Percentiles rank a stretch among this genome's conserved stretches.
These are phyloP conservation scores for Pseudogymnoascus sp. DNA, from an alignment of 2,329 filamentous ascomycete species.

Conservation along the genomic window DNA sequence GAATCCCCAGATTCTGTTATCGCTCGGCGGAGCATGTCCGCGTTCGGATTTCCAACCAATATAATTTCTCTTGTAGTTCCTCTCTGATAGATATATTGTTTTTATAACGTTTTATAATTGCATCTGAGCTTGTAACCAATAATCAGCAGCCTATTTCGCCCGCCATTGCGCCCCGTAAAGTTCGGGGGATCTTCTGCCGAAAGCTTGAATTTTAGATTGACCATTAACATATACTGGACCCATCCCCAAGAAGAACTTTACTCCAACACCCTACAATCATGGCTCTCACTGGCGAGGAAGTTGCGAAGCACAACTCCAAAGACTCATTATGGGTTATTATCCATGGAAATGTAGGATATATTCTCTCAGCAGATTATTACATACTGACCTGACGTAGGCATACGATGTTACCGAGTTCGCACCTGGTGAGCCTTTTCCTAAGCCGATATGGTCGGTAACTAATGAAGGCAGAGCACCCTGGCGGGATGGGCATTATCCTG, in stretches of 20 bases:
- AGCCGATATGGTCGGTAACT: conserved; percentile 12
- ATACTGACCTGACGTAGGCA: conserved; percentile 54
- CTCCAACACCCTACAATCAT: conserved; percentile 14
- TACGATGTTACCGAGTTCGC: conserved; percentile 88
- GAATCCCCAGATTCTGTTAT: neutral
- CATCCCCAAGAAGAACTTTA: neutral
- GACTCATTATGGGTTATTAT: conserved; percentile 91
- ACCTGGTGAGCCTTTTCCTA: conserved; percentile 45
- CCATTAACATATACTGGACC: neutral
- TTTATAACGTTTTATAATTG: neutral
- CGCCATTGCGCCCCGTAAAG: neutral
- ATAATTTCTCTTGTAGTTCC: neutral
- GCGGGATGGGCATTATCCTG: conserved; percentile 85
- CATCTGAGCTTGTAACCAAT: neutral
- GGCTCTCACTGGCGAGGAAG: conserved; percentile 44
- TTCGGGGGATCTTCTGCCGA: neutral
- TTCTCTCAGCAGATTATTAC: conserved; percentile 12
- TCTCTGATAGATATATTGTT: neutral
- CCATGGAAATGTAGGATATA: conserved; percentile 45
- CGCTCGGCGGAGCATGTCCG: neutral
- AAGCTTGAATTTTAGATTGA: neutral
- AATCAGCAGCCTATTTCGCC: neutral
- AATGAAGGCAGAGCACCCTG: conserved; percentile 63
- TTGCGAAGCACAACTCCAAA: conserved; percentile 67
- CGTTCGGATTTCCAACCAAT: neutral